These are phyloP conservation scores for Manihot esculenta DNA, from an alignment of 441 rosid genomes.

Conservation along the genomic window DNA sequence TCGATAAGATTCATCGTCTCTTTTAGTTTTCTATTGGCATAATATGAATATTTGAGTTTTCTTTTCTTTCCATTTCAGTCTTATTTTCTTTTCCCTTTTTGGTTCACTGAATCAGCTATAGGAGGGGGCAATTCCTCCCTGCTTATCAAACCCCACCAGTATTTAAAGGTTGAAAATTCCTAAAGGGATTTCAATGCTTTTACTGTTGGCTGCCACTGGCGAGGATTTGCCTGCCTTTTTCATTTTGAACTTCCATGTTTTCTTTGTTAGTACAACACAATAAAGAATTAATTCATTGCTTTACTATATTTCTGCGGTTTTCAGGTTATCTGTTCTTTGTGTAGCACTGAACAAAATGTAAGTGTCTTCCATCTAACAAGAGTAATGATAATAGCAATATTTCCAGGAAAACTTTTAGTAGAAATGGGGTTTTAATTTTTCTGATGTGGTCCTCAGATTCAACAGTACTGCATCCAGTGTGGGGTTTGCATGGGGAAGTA, in stretches of 20 bases:
- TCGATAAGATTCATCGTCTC: constrained; percentile 10
- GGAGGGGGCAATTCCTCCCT: no score
- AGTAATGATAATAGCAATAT: not conserved
- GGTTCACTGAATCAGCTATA: not conserved
- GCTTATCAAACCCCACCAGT: no score
- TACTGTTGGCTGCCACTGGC: not conserved
- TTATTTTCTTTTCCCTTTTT: not conserved
- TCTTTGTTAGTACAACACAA: not conserved
- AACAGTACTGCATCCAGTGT: constrained; percentile 46
- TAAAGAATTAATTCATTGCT: not conserved
- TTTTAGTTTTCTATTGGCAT: constrained; percentile 4
- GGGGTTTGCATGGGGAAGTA: constrained; percentile 63
- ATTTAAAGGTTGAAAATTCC: no score
- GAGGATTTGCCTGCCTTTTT: not conserved
- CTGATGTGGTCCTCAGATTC: constrained; percentile 35
- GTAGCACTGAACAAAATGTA: constrained; percentile 55
- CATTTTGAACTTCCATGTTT: not conserved
- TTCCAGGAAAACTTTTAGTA: not conserved
- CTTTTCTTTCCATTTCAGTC: not conserved
- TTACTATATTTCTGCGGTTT: not conserved
- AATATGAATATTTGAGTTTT: not conserved
- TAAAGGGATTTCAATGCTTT: no score
- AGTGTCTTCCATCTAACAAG: constrained; percentile 22
- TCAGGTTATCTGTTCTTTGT: constrained; percentile 61
- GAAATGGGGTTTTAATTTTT: not conserved